Percentiles rank a stretch among this genome's conserved stretches.
Conservation (phyloP, 73 alveolate species). For the Tetrahymena thermophila region DNA sequence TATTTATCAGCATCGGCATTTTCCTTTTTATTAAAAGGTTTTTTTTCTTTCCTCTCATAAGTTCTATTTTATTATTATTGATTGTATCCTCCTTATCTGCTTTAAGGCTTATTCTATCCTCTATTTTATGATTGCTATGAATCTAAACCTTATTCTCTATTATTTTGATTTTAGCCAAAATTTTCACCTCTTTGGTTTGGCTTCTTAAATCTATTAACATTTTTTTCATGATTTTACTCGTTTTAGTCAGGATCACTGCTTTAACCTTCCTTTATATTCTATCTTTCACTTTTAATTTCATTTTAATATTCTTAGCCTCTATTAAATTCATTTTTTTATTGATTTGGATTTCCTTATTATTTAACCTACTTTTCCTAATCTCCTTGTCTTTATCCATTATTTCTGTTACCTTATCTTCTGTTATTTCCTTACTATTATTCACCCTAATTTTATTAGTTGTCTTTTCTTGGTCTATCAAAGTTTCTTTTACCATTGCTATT, state of each 20-base stretch:
- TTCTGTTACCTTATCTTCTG: background rate
- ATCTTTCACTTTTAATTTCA: background rate
- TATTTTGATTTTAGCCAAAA: background rate
- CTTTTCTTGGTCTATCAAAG: background rate
- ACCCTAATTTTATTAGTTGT: background rate
- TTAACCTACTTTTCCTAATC: background rate
- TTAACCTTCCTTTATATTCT: background rate
- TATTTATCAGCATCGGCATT: background rate
- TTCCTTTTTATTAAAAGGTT: background rate
- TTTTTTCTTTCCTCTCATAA: background rate
- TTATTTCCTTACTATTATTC: background rate
- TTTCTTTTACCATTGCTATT: background rate
- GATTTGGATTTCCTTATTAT: background rate
- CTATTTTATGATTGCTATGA: background rate
- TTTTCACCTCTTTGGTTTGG: background rate
- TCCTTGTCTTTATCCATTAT: background rate
- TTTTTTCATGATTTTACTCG: background rate
- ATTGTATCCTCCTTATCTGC: background rate
- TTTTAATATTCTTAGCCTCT: background rate
- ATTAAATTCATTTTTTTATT: background rate
- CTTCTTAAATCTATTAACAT: background rate
- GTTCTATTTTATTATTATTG: background rate
- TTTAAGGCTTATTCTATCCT: background rate
- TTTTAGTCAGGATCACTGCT: background rate
- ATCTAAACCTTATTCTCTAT: background rate